phyloP scores from a whole-genome alignment of 2,329 filamentous ascomycete genomes.

The Monilinia laxa region DNA sequence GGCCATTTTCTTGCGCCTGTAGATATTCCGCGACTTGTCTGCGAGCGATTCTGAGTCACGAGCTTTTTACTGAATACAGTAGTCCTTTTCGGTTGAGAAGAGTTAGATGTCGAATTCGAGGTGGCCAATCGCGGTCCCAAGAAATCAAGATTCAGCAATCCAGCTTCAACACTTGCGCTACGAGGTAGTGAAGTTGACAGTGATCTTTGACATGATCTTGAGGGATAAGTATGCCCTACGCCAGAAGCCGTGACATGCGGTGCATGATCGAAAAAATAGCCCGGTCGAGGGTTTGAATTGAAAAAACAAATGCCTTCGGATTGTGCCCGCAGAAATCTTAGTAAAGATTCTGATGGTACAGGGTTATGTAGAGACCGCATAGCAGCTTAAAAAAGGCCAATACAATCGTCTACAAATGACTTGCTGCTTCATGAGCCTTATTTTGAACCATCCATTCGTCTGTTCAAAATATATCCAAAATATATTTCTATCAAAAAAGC shows the following conservation, averaged over 20 bases:
- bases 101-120: conserved; percentile 13
- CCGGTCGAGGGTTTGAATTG: conserved; percentile 43
- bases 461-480: conserved; percentile 4
- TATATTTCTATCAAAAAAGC: conserved; percentile 25
- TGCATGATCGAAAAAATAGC: conserved; percentile 35
- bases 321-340: conserved; percentile 73
- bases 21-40: conserved; percentile 29
- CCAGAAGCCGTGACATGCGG: conserved; percentile 24
- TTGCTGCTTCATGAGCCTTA: conserved; percentile 21
- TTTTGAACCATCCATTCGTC: background rate
- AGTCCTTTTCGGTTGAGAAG: conserved; percentile 17
- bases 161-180: conserved; percentile 31
- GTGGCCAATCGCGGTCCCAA: conserved; percentile 30
- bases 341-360: conserved; percentile 55
- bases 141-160: conserved; percentile 36
- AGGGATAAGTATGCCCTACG: conserved; percentile 7
- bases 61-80: conserved; percentile 20
- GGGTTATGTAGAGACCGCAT: conserved; percentile 39
- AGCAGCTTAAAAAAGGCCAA: conserved; percentile 32
- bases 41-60: conserved; percentile 23
- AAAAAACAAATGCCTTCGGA: conserved; percentile 59
- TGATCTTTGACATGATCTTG: conserved; percentile 28
- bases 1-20: conserved; percentile 31
- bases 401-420: conserved; percentile 19
- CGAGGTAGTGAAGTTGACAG: conserved; percentile 30